Evolutionary conservation across 2,329 filamentous ascomycete genomes (phyloP), one percentile per base, ranked within the genome.

Genomic region (Coleophoma cylindrospora): DNA sequence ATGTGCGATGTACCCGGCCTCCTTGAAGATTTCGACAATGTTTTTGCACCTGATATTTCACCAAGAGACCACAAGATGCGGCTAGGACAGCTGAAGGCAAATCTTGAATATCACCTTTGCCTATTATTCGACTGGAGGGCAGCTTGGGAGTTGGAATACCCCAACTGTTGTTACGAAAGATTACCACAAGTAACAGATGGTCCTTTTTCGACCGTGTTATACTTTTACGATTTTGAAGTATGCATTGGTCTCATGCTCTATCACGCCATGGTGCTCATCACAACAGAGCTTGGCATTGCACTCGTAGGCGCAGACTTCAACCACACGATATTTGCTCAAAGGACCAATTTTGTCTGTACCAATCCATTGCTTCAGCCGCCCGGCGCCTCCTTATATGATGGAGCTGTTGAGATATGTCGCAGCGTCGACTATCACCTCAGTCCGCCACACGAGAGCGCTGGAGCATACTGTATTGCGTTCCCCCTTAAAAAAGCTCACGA

Each of bases 1-100:
- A 34, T 50, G 9, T 53, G 48, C 27, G 45, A 50, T 43, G 33
- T 53, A 13, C 48, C 51, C n/a, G 51, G 51, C 3, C 14, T 50
- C 5, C 22, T 48, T 37, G 51, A 53, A 34, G 51, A 53, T 13
- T 36, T 34, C 10, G 21, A 45, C 44, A 11, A 38, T 41, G 9
- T 38, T 8, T 15, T 14, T 22, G 15, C n/a, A 19, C 21, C 21
- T 9, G 12, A 19, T 3, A 9, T 47, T 3, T 27, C 19, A 9
- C 34, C 45, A 6, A 32, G 33, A 19, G 33, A 43, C 6, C 33
- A 27, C 13, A 27, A 15, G 10, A 6, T 19, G n/a, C 15, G 32
- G n/a, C 37, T 41, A 40, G 15, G 19, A 8, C 7, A 21, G 5
- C 43, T 52, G 10, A 40, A 36, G 12, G 22, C 21, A 15, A 47